Evolutionary conservation across 2,329 filamentous ascomycete species (phyloP), one percentile per base, ranked within the genome.

Genomic region (Bipolaris oryzae): DNA sequence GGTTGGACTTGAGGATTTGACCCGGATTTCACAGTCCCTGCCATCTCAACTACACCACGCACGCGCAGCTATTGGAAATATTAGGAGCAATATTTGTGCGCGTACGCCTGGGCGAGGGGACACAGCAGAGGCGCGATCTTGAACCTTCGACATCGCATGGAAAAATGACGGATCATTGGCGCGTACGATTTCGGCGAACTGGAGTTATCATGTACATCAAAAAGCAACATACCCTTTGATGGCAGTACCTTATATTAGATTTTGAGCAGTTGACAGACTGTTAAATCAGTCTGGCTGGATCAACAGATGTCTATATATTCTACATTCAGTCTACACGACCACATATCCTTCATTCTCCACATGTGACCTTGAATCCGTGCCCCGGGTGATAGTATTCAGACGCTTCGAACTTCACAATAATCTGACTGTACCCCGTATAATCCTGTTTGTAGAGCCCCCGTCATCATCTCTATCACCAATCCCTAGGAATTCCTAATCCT

Each of bases 161-260:
- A 23, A 25, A 21, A 21, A 31, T 16, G 1, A 35, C 33, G 16
- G 37, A 18, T 20, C 28, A 43, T 47, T 13, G 48, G 54, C 33
- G 55, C 47, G 42, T 53, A 43, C 31, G 35, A 45, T 50, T 49
- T 20, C 28, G 51, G 50, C 38, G 47, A 50, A 60, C 18, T 31
- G 58, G 58, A 60, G 53, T 62, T 58, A 41, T 46, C 48, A 50
- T 45, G 38, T 51, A 52, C 50, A 61, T 44, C 49, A 66, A 67
- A 67, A 67, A 67, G 61, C 57, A 58, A 34, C 63, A 67, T 67
- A 67, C 60, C 66, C 66, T 61, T 55, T 41, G 39, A 35, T 50
- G 34, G 21, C 39, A 45, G 42, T 34, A 50, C 38, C 50, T 28
- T 18, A 35, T 34, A 33, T 39, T 28, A 46, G 50, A 45, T 41